Evolutionary conservation across 441 rosid genomes (phyloP).

Genomic region (Gossypium lobatum): DNA sequence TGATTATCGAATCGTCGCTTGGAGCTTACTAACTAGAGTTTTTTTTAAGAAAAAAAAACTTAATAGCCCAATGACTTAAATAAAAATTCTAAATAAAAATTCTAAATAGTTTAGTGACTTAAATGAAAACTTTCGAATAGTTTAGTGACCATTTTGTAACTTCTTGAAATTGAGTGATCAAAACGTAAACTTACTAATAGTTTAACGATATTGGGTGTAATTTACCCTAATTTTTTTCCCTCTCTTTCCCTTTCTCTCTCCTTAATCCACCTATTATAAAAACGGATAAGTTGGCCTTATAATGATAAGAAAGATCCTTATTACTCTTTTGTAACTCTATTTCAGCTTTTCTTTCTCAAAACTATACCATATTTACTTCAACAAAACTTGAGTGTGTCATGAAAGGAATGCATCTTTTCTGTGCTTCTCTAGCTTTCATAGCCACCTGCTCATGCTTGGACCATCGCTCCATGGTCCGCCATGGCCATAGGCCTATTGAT

Average conservation of each 20-base stretch:
- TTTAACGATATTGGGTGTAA: background rate
- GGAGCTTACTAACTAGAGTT: too few species aligned
- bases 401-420: slow-evolving; percentile 70
- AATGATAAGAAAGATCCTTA: slow-evolving; percentile 1
- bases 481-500: slow-evolving; percentile 28
- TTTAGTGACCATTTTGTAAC: too few species aligned
- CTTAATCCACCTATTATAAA: slow-evolving; percentile 13
- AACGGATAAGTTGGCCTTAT: slow-evolving; percentile 14
- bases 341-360: background rate
- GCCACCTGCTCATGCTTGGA: slow-evolving; percentile 50
- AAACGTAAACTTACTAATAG: too few species aligned
- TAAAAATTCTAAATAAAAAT: too few species aligned
- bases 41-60: too few species aligned
- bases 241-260: background rate
- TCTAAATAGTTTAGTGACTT: too few species aligned
- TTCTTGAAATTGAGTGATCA: too few species aligned
- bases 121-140: too few species aligned
- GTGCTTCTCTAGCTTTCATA: slow-evolving; percentile 78
- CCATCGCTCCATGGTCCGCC: slow-evolving; percentile 40
- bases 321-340: background rate
- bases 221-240: background rate
- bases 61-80: too few species aligned
- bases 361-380: background rate
- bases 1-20: too few species aligned
- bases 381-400: slow-evolving; percentile 18